Percentiles rank a stretch among this genome's conserved stretches.
phyloP scores from a whole-genome alignment of 2,329 filamentous ascomycete genomes.

The Calonectria fujianensis region DNA sequence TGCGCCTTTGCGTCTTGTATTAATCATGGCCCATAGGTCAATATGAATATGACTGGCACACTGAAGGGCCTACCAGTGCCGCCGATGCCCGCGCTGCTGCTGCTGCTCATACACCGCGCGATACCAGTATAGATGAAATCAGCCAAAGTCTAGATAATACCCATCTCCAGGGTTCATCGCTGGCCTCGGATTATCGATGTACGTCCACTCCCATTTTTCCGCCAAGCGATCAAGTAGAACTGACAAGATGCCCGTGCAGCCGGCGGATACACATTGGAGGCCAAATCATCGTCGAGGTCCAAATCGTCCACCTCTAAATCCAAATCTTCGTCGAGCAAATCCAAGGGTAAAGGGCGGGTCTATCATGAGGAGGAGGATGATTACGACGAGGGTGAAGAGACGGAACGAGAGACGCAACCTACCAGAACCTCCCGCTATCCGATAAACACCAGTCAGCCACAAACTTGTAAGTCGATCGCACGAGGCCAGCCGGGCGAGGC shows the following conservation, averaged over 20 bases:
- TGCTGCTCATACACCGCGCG: constrained; percentile 52
- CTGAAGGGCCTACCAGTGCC: constrained; percentile 32
- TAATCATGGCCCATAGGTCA: constrained; percentile 49
- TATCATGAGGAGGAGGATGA: constrained; percentile 42
- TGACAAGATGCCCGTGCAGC: constrained; percentile 41
- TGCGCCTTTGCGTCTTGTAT: neutral
- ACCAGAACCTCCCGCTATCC: constrained; percentile 5
- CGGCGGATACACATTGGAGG: constrained; percentile 49
- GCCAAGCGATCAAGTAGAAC: constrained; percentile 25
- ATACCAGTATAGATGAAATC: constrained; percentile 50
- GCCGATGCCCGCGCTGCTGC: constrained; percentile 45
- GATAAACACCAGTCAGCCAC: neutral
- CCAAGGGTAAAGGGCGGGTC: constrained; percentile 49
- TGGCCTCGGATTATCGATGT: constrained; percentile 47
- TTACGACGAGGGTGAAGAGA: constrained; percentile 45
- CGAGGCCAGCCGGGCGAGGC: neutral
- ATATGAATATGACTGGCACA: constrained; percentile 54
- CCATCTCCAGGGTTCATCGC: constrained; percentile 47
- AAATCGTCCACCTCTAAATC: constrained; percentile 47
- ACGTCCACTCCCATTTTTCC: constrained; percentile 34
- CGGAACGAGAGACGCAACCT: constrained; percentile 31
- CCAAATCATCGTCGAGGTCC: constrained; percentile 38
- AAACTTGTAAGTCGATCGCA: constrained; percentile 31
- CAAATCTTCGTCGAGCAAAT: constrained; percentile 45
- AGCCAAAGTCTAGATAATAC: constrained; percentile 48